Conservation (phyloP, 164 flowering plant genomes). For the Euptelea pleiosperma region DNA sequence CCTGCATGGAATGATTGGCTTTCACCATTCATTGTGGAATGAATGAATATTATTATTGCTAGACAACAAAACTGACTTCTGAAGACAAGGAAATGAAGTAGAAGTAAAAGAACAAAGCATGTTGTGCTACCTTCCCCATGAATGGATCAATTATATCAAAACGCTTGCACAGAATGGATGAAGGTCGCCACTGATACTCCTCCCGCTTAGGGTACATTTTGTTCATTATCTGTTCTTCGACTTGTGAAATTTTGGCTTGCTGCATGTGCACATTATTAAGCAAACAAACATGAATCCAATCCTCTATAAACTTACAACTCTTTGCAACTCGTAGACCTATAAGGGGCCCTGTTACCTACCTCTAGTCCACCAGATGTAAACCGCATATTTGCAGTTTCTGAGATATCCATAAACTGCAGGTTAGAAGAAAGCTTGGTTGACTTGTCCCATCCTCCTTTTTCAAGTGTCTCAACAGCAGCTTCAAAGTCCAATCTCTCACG, state of each 20-base stretch:
- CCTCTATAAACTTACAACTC: constrained; percentile 1
- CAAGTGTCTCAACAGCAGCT: constrained; percentile 82
- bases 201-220: constrained; percentile 65
- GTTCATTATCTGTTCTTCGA: constrained; percentile 35
- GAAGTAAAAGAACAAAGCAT: background rate
- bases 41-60: too few species aligned
- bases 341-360: constrained; percentile 31
- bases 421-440: constrained; percentile 24
- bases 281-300: constrained; percentile 1
- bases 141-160: constrained; percentile 90
- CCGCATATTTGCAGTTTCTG: constrained; percentile 43
- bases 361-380: constrained; percentile 71
- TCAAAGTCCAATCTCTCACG: constrained; percentile 95
- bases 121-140: constrained; percentile 72
- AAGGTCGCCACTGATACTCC: constrained; percentile 92
- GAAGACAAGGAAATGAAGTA: too few species aligned
- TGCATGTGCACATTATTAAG: constrained; percentile 24
- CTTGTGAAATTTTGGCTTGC: constrained; percentile 34
- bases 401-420: constrained; percentile 35
- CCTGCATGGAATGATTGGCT: too few species aligned
- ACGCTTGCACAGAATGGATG: constrained; percentile 87
- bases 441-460: constrained; percentile 46
- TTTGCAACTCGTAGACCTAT: background rate
- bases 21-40: too few species aligned
- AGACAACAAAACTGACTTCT: too few species aligned